Evolutionary conservation across 495 filamentous ascomycete species (phyloP).

Genomic region (Penicillium bialowiezense): DNA sequence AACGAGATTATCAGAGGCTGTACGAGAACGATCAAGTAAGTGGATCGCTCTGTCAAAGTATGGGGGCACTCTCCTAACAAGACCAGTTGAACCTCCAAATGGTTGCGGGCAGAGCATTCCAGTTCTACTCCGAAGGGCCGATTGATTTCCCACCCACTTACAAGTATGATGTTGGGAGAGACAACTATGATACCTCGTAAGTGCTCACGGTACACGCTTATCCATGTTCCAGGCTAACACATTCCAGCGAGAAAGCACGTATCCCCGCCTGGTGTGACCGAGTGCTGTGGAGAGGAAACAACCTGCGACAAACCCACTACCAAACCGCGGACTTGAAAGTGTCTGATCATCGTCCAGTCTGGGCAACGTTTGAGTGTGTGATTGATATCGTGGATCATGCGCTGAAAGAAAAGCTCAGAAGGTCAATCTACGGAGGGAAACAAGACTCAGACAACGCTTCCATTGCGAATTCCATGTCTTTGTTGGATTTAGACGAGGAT

Average conservation of each 20-base stretch:
- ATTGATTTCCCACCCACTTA: conserved; percentile 91
- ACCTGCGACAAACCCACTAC: conserved; percentile 79
- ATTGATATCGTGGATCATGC: conserved; percentile 76
- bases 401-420: conserved; percentile 65
- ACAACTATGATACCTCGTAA: conserved; percentile 90
- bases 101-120: conserved; percentile 86
- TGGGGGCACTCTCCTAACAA: conserved; percentile 10
- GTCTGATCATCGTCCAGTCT: conserved; percentile 94
- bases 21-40: conserved; percentile 90
- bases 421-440: conserved; percentile 66
- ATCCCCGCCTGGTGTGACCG: conserved; percentile 98
- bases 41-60: not conserved
- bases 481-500: conserved; percentile 67
- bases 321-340: conserved; percentile 72
- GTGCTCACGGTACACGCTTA: conserved; percentile 16
- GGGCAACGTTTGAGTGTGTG: conserved; percentile 77
- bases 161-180: conserved; percentile 84
- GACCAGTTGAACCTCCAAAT: conserved; percentile 88
- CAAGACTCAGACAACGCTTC: conserved; percentile 53
- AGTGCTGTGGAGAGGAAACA: conserved; percentile 79
- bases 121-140: conserved; percentile 81
- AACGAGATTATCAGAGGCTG: conserved; percentile 69
- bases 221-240: not conserved
- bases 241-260: conserved; percentile 75
- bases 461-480: conserved; percentile 32